A percentile compares a stretch with the other conserved stretches of the same genome.
These are phyloP conservation scores for Luvunga scandens DNA, from an alignment of 345 rosid species.

Conservation along the genomic window DNA sequence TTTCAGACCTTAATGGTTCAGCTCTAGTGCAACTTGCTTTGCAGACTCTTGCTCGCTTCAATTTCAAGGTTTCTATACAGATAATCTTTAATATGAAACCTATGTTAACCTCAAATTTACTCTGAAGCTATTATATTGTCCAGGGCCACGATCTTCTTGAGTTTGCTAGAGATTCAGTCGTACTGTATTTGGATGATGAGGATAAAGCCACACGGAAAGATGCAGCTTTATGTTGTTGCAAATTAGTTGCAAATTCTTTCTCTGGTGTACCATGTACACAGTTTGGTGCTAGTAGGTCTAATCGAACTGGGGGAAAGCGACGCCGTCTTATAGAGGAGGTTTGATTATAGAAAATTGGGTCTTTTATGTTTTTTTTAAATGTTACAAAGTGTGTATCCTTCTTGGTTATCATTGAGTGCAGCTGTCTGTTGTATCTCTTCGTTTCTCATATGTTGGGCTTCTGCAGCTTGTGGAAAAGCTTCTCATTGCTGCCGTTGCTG, in stretches of 20 bases:
- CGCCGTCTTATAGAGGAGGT: slow-evolving; percentile 94
- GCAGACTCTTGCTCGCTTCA: slow-evolving; percentile 91
- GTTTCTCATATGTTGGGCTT: slow-evolving; percentile 20
- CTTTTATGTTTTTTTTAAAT: slow-evolving; percentile 6
- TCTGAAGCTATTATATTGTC: slow-evolving; percentile 29
- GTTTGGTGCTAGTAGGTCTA: slow-evolving; percentile 71
- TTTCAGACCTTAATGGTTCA: slow-evolving; percentile 63
- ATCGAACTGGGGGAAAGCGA: slow-evolving; percentile 73
- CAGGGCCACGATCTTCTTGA: slow-evolving; percentile 87
- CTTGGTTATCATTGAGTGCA: background rate
- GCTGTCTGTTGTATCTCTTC: background rate
- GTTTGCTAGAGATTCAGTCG: slow-evolving; percentile 90
- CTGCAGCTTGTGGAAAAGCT: slow-evolving; percentile 98
- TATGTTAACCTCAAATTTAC: slow-evolving; percentile 1
- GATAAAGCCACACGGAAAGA: slow-evolving; percentile 87
- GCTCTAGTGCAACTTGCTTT: slow-evolving; percentile 91
- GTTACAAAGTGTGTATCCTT: background rate
- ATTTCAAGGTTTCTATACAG: slow-evolving; percentile 66
- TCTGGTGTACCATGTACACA: slow-evolving; percentile 46
- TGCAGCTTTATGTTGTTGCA: slow-evolving; percentile 95
- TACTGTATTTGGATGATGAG: slow-evolving; percentile 85
- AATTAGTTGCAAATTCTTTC: slow-evolving; percentile 78
- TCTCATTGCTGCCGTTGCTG: slow-evolving; percentile 92
- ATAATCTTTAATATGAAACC: slow-evolving; percentile 6
- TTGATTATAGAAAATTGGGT: background rate